Percentiles rank a stretch among this genome's conserved stretches.
phyloP scores from a whole-genome alignment of 1,139 yeast genomes.

The Pichia cactophila region DNA sequence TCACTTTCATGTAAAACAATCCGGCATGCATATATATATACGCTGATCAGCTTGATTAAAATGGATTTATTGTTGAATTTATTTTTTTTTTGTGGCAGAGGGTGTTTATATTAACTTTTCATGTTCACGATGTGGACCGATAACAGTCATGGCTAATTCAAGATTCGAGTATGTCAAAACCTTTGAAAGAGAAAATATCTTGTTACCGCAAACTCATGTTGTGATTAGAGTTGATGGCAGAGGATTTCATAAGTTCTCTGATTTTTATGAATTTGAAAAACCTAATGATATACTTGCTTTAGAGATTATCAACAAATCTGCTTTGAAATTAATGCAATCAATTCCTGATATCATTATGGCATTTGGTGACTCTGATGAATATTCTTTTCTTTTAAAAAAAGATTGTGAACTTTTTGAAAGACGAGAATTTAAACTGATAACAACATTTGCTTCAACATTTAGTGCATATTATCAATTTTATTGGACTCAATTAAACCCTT shows the following conservation, averaged over 20 bases:
- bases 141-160: conserved; percentile 58
- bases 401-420: conserved; percentile 68
- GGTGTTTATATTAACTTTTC: not conserved
- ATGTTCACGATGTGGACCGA: not conserved
- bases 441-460: conserved; percentile 76
- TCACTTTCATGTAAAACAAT: too few relatives aligned
- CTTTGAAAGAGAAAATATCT: conserved; percentile 67
- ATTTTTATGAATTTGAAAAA: conserved; percentile 63
- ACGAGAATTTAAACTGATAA: conserved; percentile 69
- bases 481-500: conserved; percentile 58
- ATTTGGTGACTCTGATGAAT: conserved; percentile 95
- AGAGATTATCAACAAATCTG: conserved; percentile 74
- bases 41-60: too few relatives aligned
- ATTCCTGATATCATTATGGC: conserved; percentile 73
- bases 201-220: conserved; percentile 75
- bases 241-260: conserved; percentile 83
- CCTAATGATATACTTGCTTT: conserved; percentile 83
- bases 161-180: conserved; percentile 77
- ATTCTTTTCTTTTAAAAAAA: conserved; percentile 64
- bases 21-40: too few relatives aligned
- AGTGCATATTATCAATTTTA: conserved; percentile 64
- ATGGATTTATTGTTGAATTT: too few relatives aligned
- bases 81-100: too few relatives aligned
- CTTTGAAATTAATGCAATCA: conserved; percentile 51
- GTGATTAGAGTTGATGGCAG: conserved; percentile 89